Percentiles rank a stretch among this genome's conserved stretches.
These are phyloP conservation scores for Lyophyllum atratum DNA, from an alignment of 768 basidiomycete species.

Conservation along the genomic window DNA sequence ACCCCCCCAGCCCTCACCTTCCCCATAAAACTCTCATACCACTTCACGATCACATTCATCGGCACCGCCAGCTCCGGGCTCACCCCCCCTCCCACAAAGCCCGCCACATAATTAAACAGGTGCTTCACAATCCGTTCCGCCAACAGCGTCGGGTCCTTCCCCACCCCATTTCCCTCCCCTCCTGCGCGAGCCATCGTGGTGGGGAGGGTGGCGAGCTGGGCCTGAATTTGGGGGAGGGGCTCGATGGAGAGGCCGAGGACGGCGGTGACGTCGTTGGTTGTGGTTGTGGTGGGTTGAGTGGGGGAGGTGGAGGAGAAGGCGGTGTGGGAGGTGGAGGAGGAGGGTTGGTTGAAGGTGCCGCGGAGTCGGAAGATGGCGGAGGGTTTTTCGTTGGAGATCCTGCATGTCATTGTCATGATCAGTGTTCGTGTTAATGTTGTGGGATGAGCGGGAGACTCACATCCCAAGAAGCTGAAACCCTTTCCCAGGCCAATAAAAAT, in stretches of 20 bases:
- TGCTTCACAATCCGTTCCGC: constrained; percentile 75
- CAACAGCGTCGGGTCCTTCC: constrained; percentile 51
- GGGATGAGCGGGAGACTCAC: constrained; percentile 42
- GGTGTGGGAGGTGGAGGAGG: constrained; percentile 35
- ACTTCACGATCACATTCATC: constrained; percentile 62
- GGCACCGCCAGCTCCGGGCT: constrained; percentile 58
- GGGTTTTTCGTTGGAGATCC: constrained; percentile 89
- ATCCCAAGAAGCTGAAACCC: constrained; percentile 87
- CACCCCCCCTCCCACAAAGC: constrained; percentile 51
- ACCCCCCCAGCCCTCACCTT: constrained; percentile 63
- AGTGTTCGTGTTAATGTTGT: not conserved
- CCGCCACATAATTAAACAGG: constrained; percentile 72
- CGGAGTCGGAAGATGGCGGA: constrained; percentile 86
- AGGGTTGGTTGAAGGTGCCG: constrained; percentile 53
- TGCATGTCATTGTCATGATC: constrained; percentile 27
- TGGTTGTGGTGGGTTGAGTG: constrained; percentile 24
- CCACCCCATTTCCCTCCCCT: constrained; percentile 13
- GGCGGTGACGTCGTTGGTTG: constrained; percentile 59
- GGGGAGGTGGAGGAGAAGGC: constrained; percentile 30
- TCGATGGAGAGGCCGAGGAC: constrained; percentile 82
- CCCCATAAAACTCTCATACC: constrained; percentile 68
- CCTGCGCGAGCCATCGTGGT: constrained; percentile 20
- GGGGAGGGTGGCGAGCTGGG: constrained; percentile 55
- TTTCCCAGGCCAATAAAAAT: constrained; percentile 85
- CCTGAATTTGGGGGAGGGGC: constrained; percentile 61